phyloP scores from a whole-genome alignment of 78 protist species.

The Tieghemostelium lacteum region DNA sequence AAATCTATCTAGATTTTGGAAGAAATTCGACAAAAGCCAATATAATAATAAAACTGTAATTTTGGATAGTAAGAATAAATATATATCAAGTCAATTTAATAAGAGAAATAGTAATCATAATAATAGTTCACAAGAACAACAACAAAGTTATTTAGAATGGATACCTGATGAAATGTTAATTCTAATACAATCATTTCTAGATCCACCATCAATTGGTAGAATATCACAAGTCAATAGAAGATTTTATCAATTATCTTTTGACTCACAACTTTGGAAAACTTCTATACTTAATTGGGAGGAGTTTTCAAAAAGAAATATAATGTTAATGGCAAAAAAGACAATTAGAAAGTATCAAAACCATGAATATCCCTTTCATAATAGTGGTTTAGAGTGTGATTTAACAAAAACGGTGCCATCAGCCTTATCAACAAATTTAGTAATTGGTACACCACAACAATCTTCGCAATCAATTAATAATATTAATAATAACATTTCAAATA shows the following conservation, averaged over 20 bases:
- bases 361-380: not conserved
- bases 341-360: not conserved
- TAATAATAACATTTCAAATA: not conserved
- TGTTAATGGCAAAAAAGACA: not conserved
- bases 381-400: not conserved
- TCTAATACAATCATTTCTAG: not conserved
- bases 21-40: too few species aligned
- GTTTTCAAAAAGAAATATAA: not conserved
- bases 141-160: not conserved
- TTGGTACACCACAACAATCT: too few species aligned
- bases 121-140: too few species aligned
- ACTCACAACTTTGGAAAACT: not conserved
- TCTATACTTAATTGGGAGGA: not conserved
- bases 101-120: too few species aligned
- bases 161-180: slow-evolving; percentile 1
- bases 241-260: not conserved
- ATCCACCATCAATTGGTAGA: slow-evolving; percentile 7
- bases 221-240: not conserved
- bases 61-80: too few species aligned
- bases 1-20: too few species aligned
- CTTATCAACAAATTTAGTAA: not conserved
- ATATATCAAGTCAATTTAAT: too few species aligned
- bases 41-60: too few species aligned
- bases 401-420: not conserved
- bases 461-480: too few species aligned